phyloP scores from a whole-genome alignment of 2,329 filamentous ascomycete species.

The Pseudocercospora eumusae region DNA sequence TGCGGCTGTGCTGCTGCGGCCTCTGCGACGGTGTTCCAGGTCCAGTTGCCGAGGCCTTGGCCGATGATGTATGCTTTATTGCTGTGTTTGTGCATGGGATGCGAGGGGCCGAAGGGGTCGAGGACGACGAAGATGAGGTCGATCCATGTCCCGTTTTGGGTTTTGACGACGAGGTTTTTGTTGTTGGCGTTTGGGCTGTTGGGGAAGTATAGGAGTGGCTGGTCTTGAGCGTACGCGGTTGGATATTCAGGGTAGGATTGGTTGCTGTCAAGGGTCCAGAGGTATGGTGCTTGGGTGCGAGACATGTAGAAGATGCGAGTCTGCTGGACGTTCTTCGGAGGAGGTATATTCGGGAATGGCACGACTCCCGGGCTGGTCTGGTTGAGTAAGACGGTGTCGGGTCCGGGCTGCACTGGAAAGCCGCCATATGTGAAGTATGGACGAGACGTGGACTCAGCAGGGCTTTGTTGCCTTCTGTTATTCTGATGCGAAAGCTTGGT shows the following conservation, averaged over 20 bases:
- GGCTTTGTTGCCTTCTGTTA: not conserved
- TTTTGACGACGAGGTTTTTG: constrained; percentile 25
- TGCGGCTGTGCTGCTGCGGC: constrained; percentile 50
- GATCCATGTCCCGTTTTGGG: constrained; percentile 40
- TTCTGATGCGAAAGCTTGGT: not conserved
- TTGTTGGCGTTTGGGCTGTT: constrained; percentile 15
- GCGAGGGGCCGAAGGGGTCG: constrained; percentile 50
- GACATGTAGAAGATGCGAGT: constrained; percentile 21
- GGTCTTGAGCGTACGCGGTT: constrained; percentile 15
- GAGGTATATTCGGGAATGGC: constrained; percentile 20
- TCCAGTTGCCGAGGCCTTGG: constrained; percentile 50
- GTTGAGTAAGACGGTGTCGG: constrained; percentile 15
- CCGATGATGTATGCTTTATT: constrained; percentile 63
- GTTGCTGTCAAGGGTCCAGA: constrained; percentile 15
- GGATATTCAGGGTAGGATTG: constrained; percentile 15
- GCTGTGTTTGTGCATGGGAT: constrained; percentile 66
- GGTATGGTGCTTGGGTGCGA: constrained; percentile 11
- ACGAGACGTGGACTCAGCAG: not conserved
- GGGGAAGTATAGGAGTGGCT: constrained; percentile 22
- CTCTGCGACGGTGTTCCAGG: constrained; percentile 56
- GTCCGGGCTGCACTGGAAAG: constrained; percentile 11
- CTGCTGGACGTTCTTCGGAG: constrained; percentile 11
- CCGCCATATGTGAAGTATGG: constrained; percentile 19
- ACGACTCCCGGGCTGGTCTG: constrained; percentile 6
- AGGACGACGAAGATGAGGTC: constrained; percentile 38